Evolutionary conservation across 1,139 yeast species (phyloP), one percentile per base, ranked within the genome.

Genomic region (Blastobotrys arbuscula): DNA sequence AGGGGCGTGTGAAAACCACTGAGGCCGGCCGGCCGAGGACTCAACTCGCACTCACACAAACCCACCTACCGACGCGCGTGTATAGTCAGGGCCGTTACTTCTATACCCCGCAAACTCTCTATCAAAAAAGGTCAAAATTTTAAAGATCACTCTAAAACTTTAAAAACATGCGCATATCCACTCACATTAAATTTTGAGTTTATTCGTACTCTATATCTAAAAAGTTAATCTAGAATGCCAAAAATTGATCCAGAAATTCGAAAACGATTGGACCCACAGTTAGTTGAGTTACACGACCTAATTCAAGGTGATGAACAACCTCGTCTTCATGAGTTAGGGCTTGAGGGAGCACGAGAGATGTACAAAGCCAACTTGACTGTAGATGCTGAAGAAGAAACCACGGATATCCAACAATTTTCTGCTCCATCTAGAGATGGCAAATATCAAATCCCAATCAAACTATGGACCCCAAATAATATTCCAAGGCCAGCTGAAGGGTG

Each of bases 401-500:
- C 18, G 2, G 19, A 13, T 4, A 13, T 19, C 19, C 28, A 7
- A 20, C 15, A 26, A 3, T 20, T 40, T 2, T 19, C 43, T 3
- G 35, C 24, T 19, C 15, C 21, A 18, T 26, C 35, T 13, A n/a
- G 26, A 9, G 45, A 20, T 19, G 43, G 28, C 15, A n/a, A n/a
- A 12, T 20, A 15, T 18, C 18, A 21, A 23, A 24, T 42, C 9
- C 23, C 23, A 2, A 18, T 16, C 18, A 20, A n/a, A 34, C 13
- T 42, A 13, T 35, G 40, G 40, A 16, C 15, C 24, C 45, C 45
- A n/a, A 36, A 15, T 12, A 24, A 21, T 5, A 6, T 19, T 19
- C 18, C 15, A 9, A 28, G 13, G 7, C 52, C 52, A n/a, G 20
- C 18, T 12, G 48, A 26, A 4, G 52, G 52, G 7, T 49, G 50